phyloP scores from a whole-genome alignment of 257 asterid genomes.

The Solanum peruvianum region DNA sequence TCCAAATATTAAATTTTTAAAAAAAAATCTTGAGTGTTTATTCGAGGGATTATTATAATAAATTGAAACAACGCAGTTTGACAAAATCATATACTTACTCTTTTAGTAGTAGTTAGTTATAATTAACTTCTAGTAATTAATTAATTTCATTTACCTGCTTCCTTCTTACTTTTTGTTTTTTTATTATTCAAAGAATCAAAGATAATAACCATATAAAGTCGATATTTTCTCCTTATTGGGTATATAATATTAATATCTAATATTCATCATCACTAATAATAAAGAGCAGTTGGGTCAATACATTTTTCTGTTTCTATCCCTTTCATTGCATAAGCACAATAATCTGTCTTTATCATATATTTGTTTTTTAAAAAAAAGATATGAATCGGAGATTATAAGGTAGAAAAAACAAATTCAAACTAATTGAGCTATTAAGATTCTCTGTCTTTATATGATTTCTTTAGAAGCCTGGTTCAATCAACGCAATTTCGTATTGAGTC shows the following conservation, averaged over 20 bases:
- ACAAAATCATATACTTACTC: background rate
- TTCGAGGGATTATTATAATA: background rate
- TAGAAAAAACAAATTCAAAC: background rate
- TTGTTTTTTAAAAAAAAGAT: too few relatives aligned
- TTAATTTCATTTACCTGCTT: background rate
- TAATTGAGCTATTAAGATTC: accelerated
- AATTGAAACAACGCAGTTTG: background rate
- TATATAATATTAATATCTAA: background rate
- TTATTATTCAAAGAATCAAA: background rate
- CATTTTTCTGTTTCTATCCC: background rate
- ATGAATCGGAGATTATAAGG: background rate
- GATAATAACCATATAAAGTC: background rate
- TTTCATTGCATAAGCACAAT: background rate
- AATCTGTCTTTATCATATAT: background rate
- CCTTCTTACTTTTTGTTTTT: background rate
- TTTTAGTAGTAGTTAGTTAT: background rate
- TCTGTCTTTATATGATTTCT: accelerated
- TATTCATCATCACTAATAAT: background rate
- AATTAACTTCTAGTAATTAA: background rate
- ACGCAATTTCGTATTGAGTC: background rate
- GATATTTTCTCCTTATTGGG: background rate
- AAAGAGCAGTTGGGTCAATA: background rate
- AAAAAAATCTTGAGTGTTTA: background rate
- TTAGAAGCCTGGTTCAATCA: background rate
- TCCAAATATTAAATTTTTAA: background rate